phyloP scores from a whole-genome alignment of 73 alveolate species.

The Uronychia setigera region DNA sequence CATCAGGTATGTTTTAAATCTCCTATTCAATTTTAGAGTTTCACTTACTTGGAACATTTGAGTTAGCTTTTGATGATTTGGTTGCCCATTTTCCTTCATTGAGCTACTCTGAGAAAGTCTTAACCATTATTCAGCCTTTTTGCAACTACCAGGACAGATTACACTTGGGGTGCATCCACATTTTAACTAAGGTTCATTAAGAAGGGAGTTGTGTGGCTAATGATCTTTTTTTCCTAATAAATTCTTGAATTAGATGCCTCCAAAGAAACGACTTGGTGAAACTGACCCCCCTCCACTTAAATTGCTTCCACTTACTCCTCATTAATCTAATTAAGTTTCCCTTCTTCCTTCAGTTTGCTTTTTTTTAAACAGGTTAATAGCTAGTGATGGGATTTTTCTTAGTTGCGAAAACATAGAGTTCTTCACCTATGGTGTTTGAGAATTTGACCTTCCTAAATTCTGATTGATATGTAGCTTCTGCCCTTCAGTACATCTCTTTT shows the following conservation, averaged over 20 bases:
- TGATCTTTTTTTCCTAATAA: too few relatives aligned
- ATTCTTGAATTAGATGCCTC: too few relatives aligned
- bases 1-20: not conserved
- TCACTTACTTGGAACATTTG: not conserved
- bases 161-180: not conserved
- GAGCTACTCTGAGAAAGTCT: not conserved
- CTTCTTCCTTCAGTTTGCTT: not conserved
- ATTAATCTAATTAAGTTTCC: not conserved
- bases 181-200: not conserved
- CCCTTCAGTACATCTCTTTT: too few relatives aligned
- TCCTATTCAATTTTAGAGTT: not conserved
- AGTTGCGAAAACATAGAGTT: not conserved
- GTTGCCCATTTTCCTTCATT: not conserved
- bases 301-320: not conserved
- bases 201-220: not conserved
- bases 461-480: too few relatives aligned
- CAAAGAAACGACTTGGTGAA: not conserved
- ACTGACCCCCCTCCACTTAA: not conserved
- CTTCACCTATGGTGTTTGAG: not conserved
- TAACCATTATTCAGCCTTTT: not conserved
- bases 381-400: not conserved
- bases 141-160: not conserved
- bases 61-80: not conserved
- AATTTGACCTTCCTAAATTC: not conserved
- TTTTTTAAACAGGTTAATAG: not conserved